phyloP scores from a whole-genome alignment of 2,329 filamentous ascomycete genomes.

The Plectosphaerella plurivora region DNA sequence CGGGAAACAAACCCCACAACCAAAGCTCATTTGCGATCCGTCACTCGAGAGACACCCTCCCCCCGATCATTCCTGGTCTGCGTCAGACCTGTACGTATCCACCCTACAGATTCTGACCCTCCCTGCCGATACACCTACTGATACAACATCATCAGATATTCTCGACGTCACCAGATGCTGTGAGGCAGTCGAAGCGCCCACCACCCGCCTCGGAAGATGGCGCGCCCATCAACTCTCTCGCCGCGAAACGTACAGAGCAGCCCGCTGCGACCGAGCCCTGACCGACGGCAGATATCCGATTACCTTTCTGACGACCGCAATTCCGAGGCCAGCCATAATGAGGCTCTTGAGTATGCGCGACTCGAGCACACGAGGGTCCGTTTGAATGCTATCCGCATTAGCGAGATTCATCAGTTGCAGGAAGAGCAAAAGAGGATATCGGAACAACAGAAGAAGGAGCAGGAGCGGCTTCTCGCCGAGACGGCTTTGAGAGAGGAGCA shows the following conservation, averaged over 20 bases:
- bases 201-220: conserved; percentile 26
- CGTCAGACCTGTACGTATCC: neutral
- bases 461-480: conserved; percentile 40
- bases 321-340: conserved; percentile 57
- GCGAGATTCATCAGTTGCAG: conserved; percentile 40
- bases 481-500: conserved; percentile 42
- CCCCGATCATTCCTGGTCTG: neutral
- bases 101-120: neutral
- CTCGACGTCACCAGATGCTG: neutral
- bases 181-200: neutral
- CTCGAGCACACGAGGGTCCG: conserved; percentile 63
- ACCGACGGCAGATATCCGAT: conserved; percentile 46
- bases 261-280: conserved; percentile 35
- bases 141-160: neutral
- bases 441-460: conserved; percentile 39
- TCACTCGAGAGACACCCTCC: neutral
- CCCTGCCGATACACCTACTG: neutral
- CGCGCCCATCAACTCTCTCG: conserved; percentile 34
- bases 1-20: conserved; percentile 13
- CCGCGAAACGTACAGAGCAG: conserved; percentile 24
- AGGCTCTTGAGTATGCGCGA: conserved; percentile 62
- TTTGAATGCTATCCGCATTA: conserved; percentile 42
- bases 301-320: conserved; percentile 61
- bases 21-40: no score
- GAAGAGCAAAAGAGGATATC: conserved; percentile 39